Conservation (phyloP, 2,329 filamentous ascomycete genomes). For the Aspergillus piperis region DNA sequence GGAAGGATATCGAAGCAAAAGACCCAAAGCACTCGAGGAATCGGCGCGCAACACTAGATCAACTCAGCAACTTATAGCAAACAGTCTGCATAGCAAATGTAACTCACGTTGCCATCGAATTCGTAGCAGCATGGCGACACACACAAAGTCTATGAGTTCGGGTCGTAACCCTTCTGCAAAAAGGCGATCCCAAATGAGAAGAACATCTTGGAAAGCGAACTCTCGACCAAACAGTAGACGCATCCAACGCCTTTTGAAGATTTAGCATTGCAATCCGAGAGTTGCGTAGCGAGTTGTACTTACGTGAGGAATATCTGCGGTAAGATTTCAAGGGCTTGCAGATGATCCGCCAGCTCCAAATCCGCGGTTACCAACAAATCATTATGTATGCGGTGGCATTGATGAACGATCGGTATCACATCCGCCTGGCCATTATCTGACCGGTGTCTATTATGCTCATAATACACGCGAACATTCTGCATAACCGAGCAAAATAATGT, state of each 20-base stretch:
- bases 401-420: slow-evolving; percentile 74
- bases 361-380: slow-evolving; percentile 76
- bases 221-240: slow-evolving; percentile 89
- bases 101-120: slow-evolving; percentile 82
- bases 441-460: slow-evolving; percentile 65
- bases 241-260: slow-evolving; percentile 69
- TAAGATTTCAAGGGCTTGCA: slow-evolving; percentile 82
- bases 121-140: slow-evolving; percentile 87
- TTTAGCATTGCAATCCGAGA: background rate
- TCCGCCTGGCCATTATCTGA: slow-evolving; percentile 47
- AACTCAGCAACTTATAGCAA: slow-evolving; percentile 14
- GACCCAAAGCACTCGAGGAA: slow-evolving; percentile 79
- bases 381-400: slow-evolving; percentile 85
- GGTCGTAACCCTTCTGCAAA: slow-evolving; percentile 82
- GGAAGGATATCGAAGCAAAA: slow-evolving; percentile 80
- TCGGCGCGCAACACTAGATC: slow-evolving; percentile 75
- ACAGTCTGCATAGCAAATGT: background rate
- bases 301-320: slow-evolving; percentile 96
- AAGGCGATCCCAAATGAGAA: slow-evolving; percentile 86
- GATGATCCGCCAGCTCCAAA: slow-evolving; percentile 76
- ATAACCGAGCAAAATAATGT: slow-evolving; percentile 83
- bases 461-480: slow-evolving; percentile 83
- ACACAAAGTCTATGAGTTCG: slow-evolving; percentile 84
- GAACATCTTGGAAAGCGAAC: slow-evolving; percentile 81
- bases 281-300: slow-evolving; percentile 28